A percentile compares a stretch with the other conserved stretches of the same genome.
Conservation (phyloP, 345 rosid genomes). For the Excoecaria cochinchinensis region DNA sequence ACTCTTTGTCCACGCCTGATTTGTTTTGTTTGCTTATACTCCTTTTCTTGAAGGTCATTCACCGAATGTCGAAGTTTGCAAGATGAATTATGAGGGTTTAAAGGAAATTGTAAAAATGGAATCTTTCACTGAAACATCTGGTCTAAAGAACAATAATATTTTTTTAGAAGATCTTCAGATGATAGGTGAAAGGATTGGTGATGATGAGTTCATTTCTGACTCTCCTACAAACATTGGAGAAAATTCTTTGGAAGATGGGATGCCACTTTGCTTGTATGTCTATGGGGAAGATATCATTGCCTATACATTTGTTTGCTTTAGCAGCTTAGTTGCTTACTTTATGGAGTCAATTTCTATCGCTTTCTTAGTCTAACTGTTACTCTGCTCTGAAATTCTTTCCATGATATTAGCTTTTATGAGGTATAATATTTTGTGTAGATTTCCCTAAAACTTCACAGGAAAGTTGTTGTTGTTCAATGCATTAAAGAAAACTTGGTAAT, state of each 20-base stretch:
- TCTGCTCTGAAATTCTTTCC: neutral
- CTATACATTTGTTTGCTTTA: slow-evolving; percentile 5
- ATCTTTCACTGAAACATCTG: slow-evolving; percentile 21
- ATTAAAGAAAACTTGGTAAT: neutral
- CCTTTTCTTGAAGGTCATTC: slow-evolving; percentile 48
- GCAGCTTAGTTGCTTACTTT: neutral
- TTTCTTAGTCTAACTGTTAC: neutral
- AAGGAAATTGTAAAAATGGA: slow-evolving; percentile 32
- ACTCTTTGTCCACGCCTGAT: neutral
- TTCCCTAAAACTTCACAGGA: neutral
- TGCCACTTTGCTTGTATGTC: slow-evolving; percentile 43
- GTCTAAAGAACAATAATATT: slow-evolving; percentile 31
- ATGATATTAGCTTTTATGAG: neutral
- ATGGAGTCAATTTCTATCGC: neutral
- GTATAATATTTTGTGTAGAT: neutral
- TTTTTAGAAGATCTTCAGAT: slow-evolving; percentile 32
- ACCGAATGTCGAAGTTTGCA: slow-evolving; percentile 67
- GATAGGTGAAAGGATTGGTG: slow-evolving; percentile 28
- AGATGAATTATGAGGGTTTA: slow-evolving; percentile 42
- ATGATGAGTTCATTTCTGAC: slow-evolving; percentile 33
- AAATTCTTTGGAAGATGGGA: slow-evolving; percentile 32
- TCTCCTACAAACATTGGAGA: slow-evolving; percentile 31
- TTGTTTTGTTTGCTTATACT: slow-evolving; percentile 17
- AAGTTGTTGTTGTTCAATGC: neutral
- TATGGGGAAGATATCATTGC: slow-evolving; percentile 57